Evolutionary conservation across 495 filamentous ascomycete genomes (phyloP).

Genomic region (Cryomyces antarcticus): DNA sequence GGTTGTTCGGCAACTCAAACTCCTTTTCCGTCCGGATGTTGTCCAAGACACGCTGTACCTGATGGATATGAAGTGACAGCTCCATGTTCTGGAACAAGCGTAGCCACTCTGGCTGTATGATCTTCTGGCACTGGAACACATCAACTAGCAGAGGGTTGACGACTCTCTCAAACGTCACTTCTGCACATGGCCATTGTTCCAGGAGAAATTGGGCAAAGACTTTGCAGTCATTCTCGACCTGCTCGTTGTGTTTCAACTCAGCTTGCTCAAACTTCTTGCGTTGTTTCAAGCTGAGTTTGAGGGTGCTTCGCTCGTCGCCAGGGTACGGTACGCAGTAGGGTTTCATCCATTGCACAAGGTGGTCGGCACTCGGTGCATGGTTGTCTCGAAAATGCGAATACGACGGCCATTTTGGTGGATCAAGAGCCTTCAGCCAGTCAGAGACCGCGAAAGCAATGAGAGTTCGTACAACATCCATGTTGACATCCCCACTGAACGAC

Average conservation of each 20-base stretch:
- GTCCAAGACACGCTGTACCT: constrained; percentile 22
- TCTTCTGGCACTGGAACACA: constrained; percentile 16
- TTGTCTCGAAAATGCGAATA: constrained; percentile 13
- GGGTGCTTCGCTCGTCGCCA: constrained; percentile 10
- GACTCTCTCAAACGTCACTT: constrained; percentile 12
- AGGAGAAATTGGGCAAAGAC: constrained; percentile 15
- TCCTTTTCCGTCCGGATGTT: constrained; percentile 1
- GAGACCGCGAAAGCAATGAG: constrained; percentile 21
- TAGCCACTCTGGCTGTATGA: constrained; percentile 27
- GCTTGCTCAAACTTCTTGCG: constrained; percentile 8
- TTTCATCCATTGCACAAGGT: constrained; percentile 12
- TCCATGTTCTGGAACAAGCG: constrained; percentile 25
- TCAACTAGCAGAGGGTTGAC: constrained; percentile 13
- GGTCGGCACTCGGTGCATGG: constrained; percentile 7
- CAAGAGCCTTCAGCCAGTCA: constrained; percentile 15
- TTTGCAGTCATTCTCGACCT: constrained; percentile 10
- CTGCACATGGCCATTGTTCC: constrained; percentile 22
- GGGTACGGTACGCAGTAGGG: constrained; percentile 7
- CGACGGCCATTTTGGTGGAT: constrained; percentile 12
- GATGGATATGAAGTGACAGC: constrained; percentile 21
- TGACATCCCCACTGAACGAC: constrained; percentile 15
- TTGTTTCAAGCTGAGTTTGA: constrained; percentile 9
- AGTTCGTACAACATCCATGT: constrained; percentile 19
- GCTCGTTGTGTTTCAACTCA: constrained; percentile 10
- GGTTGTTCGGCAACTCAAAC: constrained; percentile 2